Evolutionary conservation across 345 rosid genomes (phyloP).

Genomic region (Eucalyptus pumila): DNA sequence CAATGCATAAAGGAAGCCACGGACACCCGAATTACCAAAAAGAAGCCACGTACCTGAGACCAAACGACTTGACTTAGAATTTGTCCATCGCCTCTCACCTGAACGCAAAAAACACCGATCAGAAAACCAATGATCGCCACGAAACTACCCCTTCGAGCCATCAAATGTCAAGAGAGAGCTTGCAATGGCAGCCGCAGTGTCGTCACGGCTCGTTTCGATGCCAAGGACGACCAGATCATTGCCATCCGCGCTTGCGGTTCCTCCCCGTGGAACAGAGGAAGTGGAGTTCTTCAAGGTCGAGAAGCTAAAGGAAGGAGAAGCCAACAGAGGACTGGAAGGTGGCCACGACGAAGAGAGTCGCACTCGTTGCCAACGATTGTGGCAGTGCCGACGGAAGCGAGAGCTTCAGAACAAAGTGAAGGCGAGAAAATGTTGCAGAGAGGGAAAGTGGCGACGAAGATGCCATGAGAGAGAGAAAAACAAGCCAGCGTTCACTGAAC

Average conservation of each 20-base stretch:
- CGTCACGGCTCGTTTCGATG: slow-evolving; percentile 79
- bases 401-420: slow-evolving; percentile 9
- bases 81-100: slow-evolving; percentile 79
- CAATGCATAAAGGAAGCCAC: not conserved
- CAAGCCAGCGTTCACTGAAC: not conserved
- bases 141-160: not conserved
- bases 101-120: not conserved
- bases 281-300: not conserved
- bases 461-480: not conserved
- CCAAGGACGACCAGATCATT: slow-evolving; percentile 72
- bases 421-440: slow-evolving; percentile 32
- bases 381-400: not conserved
- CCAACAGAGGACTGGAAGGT: too few relatives aligned
- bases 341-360: too few relatives aligned
- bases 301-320: not conserved
- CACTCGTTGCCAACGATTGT: not conserved
- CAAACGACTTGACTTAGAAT: slow-evolving; percentile 89
- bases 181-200: slow-evolving; percentile 89
- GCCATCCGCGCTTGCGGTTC: not conserved
- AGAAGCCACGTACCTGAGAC: slow-evolving; percentile 60
- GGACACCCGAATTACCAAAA: not conserved
- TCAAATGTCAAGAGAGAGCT: not conserved
- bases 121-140: not conserved
- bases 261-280: not conserved
- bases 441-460: slow-evolving; percentile 4